Evolutionary conservation across 2,329 filamentous ascomycete species (phyloP).

Genomic region (Coniochaeta sp.): DNA sequence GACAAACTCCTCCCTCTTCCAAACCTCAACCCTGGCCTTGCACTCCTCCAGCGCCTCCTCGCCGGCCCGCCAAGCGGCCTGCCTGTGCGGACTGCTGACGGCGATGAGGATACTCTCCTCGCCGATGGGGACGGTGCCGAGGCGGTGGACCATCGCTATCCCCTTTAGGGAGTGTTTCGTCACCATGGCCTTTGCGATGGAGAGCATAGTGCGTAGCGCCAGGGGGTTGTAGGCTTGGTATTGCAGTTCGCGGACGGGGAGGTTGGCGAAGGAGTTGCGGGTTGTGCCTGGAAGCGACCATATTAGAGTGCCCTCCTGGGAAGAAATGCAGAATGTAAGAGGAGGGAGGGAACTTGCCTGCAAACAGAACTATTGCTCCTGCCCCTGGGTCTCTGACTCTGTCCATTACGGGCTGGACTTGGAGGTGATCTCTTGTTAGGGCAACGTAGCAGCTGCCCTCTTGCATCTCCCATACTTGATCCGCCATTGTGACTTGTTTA

Average conservation of each 20-base stretch:
- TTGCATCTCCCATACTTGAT: constrained; percentile 30
- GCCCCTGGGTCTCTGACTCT: constrained; percentile 66
- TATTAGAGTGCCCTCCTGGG: neutral
- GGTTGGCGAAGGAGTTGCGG: constrained; percentile 64
- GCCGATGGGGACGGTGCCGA: constrained; percentile 80
- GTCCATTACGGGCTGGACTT: constrained; percentile 51
- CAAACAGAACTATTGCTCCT: constrained; percentile 71
- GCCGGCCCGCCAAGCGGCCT: constrained; percentile 78
- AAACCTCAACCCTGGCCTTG: constrained; percentile 85
- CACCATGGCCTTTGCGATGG: constrained; percentile 52
- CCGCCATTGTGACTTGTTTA: constrained; percentile 13
- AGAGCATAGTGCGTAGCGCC: constrained; percentile 61
- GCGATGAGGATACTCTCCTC: constrained; percentile 91
- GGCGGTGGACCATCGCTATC: constrained; percentile 74
- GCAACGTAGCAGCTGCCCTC: constrained; percentile 57
- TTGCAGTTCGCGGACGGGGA: constrained; percentile 65
- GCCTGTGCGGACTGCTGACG: constrained; percentile 74
- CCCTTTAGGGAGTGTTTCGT: constrained; percentile 59
- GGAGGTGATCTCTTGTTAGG: constrained; percentile 57
- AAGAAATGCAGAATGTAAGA: constrained; percentile 7
- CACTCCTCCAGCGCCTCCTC: constrained; percentile 85
- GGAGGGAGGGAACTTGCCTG: constrained; percentile 42
- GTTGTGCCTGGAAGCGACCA: constrained; percentile 57
- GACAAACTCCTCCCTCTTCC: constrained; percentile 87
- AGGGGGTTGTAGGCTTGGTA: constrained; percentile 69